Percentiles rank a stretch among this genome's conserved stretches.
Conservation (phyloP, 768 basidiomycete species). For the Leccinum aurantiacum region DNA sequence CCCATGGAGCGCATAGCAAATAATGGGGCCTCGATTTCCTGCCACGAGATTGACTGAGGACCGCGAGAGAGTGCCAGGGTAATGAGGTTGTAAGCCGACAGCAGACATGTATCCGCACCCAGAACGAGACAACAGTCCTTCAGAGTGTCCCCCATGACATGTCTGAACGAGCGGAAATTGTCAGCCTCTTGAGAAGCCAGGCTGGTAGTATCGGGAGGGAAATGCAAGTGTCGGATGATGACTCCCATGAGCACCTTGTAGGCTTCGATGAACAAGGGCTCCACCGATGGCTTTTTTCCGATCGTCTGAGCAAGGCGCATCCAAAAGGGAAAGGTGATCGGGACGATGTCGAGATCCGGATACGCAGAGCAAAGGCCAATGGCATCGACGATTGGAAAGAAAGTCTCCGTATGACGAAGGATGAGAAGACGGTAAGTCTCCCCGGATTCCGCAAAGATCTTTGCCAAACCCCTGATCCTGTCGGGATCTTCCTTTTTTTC, state of each 20-base stretch:
- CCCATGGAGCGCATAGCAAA: constrained; percentile 99
- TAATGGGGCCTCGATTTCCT: constrained; percentile 94
- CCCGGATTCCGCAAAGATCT: constrained; percentile 95
- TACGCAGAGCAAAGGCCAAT: constrained; percentile 93
- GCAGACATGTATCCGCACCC: constrained; percentile 80
- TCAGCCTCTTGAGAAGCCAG: constrained; percentile 85
- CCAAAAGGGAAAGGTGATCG: constrained; percentile 99
- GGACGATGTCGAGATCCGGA: constrained; percentile 92
- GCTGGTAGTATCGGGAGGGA: constrained; percentile 69
- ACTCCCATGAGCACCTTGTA: constrained; percentile 82
- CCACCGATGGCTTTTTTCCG: constrained; percentile 68
- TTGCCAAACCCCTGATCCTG: constrained; percentile 83
- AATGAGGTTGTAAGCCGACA: constrained; percentile 80
- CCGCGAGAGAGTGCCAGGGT: constrained; percentile 66
- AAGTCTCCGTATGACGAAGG: constrained; percentile 85
- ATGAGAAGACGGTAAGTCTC: constrained; percentile 92
- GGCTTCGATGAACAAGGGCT: constrained; percentile 77
- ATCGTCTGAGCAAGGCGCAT: constrained; percentile 92
- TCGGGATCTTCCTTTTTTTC: constrained; percentile 77
- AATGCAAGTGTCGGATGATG: constrained; percentile 89
- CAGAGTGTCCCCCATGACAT: constrained; percentile 98
- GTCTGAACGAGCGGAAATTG: constrained; percentile 91
- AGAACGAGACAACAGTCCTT: constrained; percentile 98
- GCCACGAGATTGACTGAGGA: constrained; percentile 72
- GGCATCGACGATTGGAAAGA: constrained; percentile 93